Base-by-base conservation (phyloP, 352 stramenopile species). In the Globisporangium sylvaticum region DNA sequence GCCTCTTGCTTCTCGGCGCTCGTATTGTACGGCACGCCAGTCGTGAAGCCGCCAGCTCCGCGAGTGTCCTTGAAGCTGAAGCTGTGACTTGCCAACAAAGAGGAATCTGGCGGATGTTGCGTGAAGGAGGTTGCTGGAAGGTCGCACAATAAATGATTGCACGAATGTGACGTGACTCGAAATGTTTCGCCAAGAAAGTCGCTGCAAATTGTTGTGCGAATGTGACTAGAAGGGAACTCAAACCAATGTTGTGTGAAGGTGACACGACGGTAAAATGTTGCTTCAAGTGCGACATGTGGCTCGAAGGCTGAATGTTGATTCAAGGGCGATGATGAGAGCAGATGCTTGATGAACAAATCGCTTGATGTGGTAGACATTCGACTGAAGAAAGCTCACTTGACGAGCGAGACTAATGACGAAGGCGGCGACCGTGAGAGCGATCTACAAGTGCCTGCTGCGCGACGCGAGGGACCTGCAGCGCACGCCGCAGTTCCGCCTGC, bases 391-490 rank as follows among this genome's bases (percentile, higher is more conserved):
- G 37, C 37, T 5, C 14, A n/a, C 14, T 46, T 46, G 37, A 44
- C 37, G 37, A 18, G 37, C 4, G 37, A 18, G 37, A 44, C 10
- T 4, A 15, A 22, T 87, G 79, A 42, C 74, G 31, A 78, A 77
- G 52, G 39, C 76, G 2, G 59, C 79, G 52, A 82, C 76, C 3
- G 61, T 87, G 54, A 73, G 71, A 20, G 75, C 81, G 31, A 85
- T 91, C 64, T 94, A 92, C 72, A 78, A 82, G 31, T 88, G 78
- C 69, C 69, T 94, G 60, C 78, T 94, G 64, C 74, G 74, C 24
- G 84, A 94, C 62, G 79, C 79, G 18, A 66, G 58, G 10, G 76
- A 84, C 54, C 74, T 94, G 42, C 70, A 84, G 66, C 64, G 72
- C 55, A 85, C 69, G 44, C 83, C 83, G 58, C 76, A 90, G 66